phyloP scores from a whole-genome alignment of 2,329 filamentous ascomycete genomes.

The Pseudogymnoascus sp. region DNA sequence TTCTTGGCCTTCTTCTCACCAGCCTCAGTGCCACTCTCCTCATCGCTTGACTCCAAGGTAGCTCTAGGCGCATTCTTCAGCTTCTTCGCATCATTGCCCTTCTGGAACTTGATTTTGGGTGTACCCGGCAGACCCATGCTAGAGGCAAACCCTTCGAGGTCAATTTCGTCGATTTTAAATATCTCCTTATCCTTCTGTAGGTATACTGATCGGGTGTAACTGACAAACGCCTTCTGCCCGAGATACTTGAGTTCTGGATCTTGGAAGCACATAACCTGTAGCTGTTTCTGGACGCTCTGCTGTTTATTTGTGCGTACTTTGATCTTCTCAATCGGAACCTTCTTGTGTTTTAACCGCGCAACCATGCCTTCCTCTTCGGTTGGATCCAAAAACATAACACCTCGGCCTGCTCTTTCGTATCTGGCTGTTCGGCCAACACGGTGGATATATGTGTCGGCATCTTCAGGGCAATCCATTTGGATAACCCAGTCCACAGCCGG shows the following conservation, averaged over 20 bases:
- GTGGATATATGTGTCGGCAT: slow-evolving; percentile 96
- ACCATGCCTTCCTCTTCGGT: slow-evolving; percentile 92
- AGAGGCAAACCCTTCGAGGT: slow-evolving; percentile 76
- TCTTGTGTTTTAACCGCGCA: slow-evolving; percentile 75
- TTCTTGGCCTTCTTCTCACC: slow-evolving; percentile 48
- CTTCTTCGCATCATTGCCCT: slow-evolving; percentile 79
- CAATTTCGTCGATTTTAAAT: slow-evolving; percentile 75
- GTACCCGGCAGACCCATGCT: slow-evolving; percentile 85
- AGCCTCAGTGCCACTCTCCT: slow-evolving; percentile 49
- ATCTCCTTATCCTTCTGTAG: slow-evolving; percentile 87
- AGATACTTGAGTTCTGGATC: slow-evolving; percentile 90
- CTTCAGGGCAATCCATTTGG: slow-evolving; percentile 95
- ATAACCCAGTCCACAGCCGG: slow-evolving; percentile 97
- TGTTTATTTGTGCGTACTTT: slow-evolving; percentile 87
- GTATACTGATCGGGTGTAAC: slow-evolving; percentile 77
- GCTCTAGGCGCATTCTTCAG: slow-evolving; percentile 78
- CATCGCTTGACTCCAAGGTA: slow-evolving; percentile 51
- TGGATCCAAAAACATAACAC: slow-evolving; percentile 85
- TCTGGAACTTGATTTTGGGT: slow-evolving; percentile 87
- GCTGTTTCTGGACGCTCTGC: slow-evolving; percentile 70
- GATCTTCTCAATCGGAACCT: slow-evolving; percentile 79
- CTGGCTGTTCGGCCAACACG: slow-evolving; percentile 90
- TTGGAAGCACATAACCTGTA: slow-evolving; percentile 95
- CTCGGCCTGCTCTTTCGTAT: slow-evolving; percentile 79
- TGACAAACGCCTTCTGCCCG: slow-evolving; percentile 91